phyloP scores from a whole-genome alignment of 345 rosid genomes.

The Moricandia moricandioides region DNA sequence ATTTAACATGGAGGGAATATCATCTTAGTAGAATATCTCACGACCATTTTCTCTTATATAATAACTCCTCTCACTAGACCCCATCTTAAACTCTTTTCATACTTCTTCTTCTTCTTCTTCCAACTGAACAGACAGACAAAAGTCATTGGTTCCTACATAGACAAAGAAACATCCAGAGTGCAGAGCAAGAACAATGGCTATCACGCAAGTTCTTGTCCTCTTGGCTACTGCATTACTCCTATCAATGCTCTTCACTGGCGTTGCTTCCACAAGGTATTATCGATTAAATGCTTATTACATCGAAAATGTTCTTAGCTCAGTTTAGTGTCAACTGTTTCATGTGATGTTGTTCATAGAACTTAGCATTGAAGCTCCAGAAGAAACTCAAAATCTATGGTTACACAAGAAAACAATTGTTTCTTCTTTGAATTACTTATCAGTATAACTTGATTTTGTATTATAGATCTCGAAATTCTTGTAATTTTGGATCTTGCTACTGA shows the following conservation, averaged over 20 bases:
- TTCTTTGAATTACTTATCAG: background rate
- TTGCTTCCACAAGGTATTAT: conserved; percentile 40
- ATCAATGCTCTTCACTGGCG: conserved; percentile 39
- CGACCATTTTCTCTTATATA: conserved; percentile 29
- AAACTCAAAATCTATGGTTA: background rate
- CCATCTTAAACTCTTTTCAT: conserved; percentile 20
- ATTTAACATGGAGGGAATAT: no score
- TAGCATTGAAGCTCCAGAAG: background rate
- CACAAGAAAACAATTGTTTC: background rate
- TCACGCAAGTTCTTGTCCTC: conserved; percentile 39
- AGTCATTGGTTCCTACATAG: conserved; percentile 11
- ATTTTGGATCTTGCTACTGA: background rate
- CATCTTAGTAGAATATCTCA: no score
- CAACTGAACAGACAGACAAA: conserved; percentile 30
- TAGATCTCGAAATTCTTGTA: conserved; percentile 5
- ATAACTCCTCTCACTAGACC: conserved; percentile 10
- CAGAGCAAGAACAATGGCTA: conserved; percentile 33
- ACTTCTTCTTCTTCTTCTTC: conserved; percentile 9
- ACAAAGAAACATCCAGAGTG: background rate
- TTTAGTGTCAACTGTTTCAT: background rate
- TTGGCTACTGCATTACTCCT: conserved; percentile 41
- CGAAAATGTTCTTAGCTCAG: background rate
- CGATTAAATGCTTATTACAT: background rate
- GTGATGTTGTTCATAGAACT: conserved; percentile 13
- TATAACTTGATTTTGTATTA: background rate